Evolutionary conservation across 768 basidiomycete species (phyloP).

Genomic region (Bullera alba): DNA sequence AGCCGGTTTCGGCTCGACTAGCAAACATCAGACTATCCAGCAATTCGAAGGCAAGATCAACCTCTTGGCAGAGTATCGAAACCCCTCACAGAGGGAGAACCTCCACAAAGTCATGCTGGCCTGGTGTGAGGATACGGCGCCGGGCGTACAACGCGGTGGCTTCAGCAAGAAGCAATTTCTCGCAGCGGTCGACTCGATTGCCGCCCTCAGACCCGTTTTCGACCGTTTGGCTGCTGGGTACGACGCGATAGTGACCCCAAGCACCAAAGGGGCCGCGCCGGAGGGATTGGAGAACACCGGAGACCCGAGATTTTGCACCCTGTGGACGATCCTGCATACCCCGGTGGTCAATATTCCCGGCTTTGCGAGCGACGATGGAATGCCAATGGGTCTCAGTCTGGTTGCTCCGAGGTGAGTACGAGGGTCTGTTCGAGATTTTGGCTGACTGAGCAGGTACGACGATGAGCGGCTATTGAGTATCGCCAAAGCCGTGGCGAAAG

Average conservation of each 20-base stretch:
- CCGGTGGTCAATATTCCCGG: constrained; percentile 37
- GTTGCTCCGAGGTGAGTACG: constrained; percentile 25
- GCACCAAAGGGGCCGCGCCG: constrained; percentile 31
- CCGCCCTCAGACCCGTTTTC: constrained; percentile 27
- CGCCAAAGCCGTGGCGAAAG: constrained; percentile 26
- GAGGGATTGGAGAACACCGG: constrained; percentile 17
- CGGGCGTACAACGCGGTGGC: constrained; percentile 8
- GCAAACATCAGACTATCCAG: constrained; percentile 14
- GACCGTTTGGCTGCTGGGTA: constrained; percentile 35
- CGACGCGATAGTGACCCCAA: constrained; percentile 37
- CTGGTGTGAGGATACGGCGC: constrained; percentile 26
- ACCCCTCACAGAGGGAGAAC: constrained; percentile 2
- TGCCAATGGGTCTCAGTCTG: constrained; percentile 42
- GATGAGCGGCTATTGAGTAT: constrained; percentile 31
- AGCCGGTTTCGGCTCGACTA: too few relatives aligned
- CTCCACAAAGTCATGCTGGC: constrained; percentile 18
- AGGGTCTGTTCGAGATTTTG: background rate
- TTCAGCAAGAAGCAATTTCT: constrained; percentile 13
- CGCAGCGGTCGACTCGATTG: constrained; percentile 34
- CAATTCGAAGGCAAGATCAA: constrained; percentile 24
- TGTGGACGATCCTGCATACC: constrained; percentile 41
- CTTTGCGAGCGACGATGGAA: constrained; percentile 31
- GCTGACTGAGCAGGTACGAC: constrained; percentile 24
- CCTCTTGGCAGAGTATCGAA: constrained; percentile 34
- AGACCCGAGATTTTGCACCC: constrained; percentile 25